These are phyloP conservation scores for Cercophora scortea DNA, from an alignment of 495 filamentous ascomycete species.

Conservation along the genomic window DNA sequence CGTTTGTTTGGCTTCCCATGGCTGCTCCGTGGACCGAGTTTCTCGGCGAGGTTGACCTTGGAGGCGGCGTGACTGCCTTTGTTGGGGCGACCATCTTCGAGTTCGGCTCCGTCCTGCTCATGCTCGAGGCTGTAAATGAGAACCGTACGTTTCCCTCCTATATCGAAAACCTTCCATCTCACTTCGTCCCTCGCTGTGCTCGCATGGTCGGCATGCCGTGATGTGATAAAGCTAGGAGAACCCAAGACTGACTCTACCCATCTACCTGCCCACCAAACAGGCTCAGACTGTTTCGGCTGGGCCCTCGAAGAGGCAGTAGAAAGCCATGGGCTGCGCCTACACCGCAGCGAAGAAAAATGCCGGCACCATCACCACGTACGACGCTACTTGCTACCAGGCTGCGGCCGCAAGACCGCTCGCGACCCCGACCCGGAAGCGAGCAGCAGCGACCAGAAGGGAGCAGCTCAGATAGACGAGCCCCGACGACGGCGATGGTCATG, in stretches of 20 bases:
- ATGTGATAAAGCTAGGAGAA: too few relatives aligned
- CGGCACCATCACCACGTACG: constrained; percentile 46
- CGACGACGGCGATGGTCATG: constrained; percentile 42
- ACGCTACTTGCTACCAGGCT: constrained; percentile 4
- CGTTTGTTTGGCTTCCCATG: constrained; percentile 59
- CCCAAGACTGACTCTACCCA: too few relatives aligned
- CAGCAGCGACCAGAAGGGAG: background rate
- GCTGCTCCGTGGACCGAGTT: constrained; percentile 48
- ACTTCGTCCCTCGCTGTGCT: background rate
- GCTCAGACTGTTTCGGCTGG: constrained; percentile 63
- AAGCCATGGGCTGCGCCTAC: constrained; percentile 19
- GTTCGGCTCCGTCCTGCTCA: constrained; percentile 53
- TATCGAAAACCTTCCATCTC: background rate
- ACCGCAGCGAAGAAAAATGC: constrained; percentile 28
- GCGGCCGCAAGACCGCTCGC: background rate
- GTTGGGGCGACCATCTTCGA: constrained; percentile 66
- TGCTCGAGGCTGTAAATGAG: constrained; percentile 64
- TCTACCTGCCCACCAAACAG: too few relatives aligned
- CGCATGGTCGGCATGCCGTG: background rate
- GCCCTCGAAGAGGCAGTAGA: constrained; percentile 47
- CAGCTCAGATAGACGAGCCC: too few relatives aligned
- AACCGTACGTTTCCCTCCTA: constrained; percentile 26
- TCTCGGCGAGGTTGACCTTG: constrained; percentile 37
- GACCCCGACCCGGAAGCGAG: background rate
- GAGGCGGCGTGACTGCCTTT: constrained; percentile 58